A percentile compares a stretch with the other conserved stretches of the same genome.
These are phyloP conservation scores for Colletotrichum neosansevieriae DNA, from an alignment of 2,329 filamentous ascomycete species.

Conservation along the genomic window DNA sequence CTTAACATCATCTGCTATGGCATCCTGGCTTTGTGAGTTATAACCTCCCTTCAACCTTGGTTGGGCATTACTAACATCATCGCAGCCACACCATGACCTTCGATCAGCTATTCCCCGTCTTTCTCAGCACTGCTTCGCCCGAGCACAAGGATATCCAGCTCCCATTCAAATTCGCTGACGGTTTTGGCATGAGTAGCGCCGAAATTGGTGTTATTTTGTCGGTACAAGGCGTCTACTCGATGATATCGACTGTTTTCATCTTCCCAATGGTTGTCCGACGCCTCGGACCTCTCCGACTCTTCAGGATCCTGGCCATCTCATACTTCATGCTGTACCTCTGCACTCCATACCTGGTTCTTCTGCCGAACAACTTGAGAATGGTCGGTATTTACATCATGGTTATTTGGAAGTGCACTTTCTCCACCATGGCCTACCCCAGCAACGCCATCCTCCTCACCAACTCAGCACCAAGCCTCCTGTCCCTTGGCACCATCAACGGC, in stretches of 20 bases:
- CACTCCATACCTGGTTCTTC: slow-evolving; percentile 88
- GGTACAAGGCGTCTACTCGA: slow-evolving; percentile 88
- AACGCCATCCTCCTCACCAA: slow-evolving; percentile 92
- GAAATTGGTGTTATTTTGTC: slow-evolving; percentile 90
- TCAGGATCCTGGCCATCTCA: slow-evolving; percentile 81
- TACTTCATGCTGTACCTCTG: slow-evolving; percentile 91
- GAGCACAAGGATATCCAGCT: slow-evolving; percentile 60
- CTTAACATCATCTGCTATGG: slow-evolving; percentile 91
- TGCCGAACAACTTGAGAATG: slow-evolving; percentile 79
- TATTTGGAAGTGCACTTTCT: slow-evolving; percentile 92
- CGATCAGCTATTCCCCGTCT: slow-evolving; percentile 92
- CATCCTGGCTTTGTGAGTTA: slow-evolving; percentile 90
- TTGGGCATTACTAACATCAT: slow-evolving; percentile 40
- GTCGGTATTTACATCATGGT: slow-evolving; percentile 81
- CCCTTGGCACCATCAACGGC: slow-evolving; percentile 93
- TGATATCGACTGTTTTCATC: slow-evolving; percentile 85
- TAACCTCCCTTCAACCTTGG: slow-evolving; percentile 35
- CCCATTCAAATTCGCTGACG: slow-evolving; percentile 90
- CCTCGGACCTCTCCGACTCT: slow-evolving; percentile 84
- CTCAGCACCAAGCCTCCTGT: slow-evolving; percentile 83
- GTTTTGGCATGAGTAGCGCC: slow-evolving; percentile 85
- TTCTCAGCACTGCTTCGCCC: slow-evolving; percentile 78
- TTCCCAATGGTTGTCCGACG: slow-evolving; percentile 82
- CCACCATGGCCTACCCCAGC: slow-evolving; percentile 91
- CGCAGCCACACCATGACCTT: slow-evolving; percentile 94